Evolutionary conservation across 148 eudicot species (phyloP).

Genomic region (Arbutus unedo): DNA sequence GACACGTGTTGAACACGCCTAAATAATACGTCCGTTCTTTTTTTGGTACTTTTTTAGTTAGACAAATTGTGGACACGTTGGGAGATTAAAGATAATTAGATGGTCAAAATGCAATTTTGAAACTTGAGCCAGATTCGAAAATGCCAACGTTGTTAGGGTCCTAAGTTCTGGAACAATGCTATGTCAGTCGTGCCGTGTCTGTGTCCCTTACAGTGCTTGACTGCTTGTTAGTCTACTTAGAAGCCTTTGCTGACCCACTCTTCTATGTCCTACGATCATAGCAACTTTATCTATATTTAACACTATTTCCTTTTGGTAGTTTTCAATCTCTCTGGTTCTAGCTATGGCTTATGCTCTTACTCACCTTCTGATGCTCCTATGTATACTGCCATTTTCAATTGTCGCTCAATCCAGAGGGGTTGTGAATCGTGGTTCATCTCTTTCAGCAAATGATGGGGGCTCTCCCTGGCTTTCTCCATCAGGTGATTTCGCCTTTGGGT

Average conservation of each 20-base stretch:
- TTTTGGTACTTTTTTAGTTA: no score
- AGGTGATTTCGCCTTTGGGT: background rate
- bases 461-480: slow-evolving; percentile 5
- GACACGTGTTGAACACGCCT: no score
- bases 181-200: background rate
- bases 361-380: background rate
- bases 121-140: no score
- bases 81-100: no score
- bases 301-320: background rate
- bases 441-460: background rate
- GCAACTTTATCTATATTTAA: background rate
- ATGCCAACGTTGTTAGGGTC: no score
- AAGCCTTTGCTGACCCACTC: background rate
- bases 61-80: no score
- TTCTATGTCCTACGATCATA: background rate
- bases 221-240: background rate
- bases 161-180: background rate
- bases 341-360: background rate
- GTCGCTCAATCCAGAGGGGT: background rate
- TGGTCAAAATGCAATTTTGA: no score
- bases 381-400: background rate
- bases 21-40: no score
- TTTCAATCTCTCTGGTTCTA: background rate
- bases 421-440: slow-evolving; percentile 1
- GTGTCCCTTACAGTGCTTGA: background rate